These are phyloP conservation scores for Rhizopogon vesiculosus DNA, from an alignment of 768 basidiomycete genomes.

Conservation along the genomic window DNA sequence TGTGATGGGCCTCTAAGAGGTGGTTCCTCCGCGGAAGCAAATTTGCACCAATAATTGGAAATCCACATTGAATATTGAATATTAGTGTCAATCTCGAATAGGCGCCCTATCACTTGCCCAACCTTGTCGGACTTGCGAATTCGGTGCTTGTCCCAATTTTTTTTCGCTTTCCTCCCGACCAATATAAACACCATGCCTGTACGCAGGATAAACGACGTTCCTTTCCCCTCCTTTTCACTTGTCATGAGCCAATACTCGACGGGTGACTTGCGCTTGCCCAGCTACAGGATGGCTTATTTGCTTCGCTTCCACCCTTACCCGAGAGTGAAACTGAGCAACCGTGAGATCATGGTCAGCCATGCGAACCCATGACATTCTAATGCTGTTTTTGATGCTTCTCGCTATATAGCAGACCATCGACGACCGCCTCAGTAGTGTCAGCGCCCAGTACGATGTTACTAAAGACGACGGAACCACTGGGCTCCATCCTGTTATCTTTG, in stretches of 20 bases:
- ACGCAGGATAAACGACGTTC: neutral
- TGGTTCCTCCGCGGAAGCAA: conserved; percentile 8
- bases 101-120: neutral
- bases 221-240: neutral
- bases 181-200: neutral
- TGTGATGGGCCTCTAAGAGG: neutral
- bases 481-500: neutral
- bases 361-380: neutral
- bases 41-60: neutral
- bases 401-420: neutral
- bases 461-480: neutral
- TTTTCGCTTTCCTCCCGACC: neutral
- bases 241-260: neutral
- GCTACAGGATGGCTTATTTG: conserved; percentile 7
- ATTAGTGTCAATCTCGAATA: neutral
- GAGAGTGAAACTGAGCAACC: conserved; percentile 3
- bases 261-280: conserved; percentile 2
- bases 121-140: conserved; percentile 1
- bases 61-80: neutral
- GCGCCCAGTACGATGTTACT: neutral
- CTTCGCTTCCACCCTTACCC: conserved; percentile 10
- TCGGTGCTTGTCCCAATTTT: neutral
- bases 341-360: conserved; percentile 3
- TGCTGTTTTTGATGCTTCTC: neutral
- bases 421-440: neutral